Conservation (phyloP, 352 stramenopile genomes). For the Aphanomyces astaci region DNA sequence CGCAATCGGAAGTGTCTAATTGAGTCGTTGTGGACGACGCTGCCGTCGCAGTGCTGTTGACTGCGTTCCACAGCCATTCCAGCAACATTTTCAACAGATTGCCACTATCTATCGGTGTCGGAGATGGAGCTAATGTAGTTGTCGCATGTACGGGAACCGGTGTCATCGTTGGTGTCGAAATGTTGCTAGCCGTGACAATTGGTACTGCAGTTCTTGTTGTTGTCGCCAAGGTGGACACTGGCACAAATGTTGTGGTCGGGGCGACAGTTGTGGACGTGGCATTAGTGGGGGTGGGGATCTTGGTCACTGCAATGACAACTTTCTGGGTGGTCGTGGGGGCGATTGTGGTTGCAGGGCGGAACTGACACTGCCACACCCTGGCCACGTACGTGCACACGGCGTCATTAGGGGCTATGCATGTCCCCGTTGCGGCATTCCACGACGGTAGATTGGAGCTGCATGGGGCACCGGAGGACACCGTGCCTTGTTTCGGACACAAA, state of each 20-base stretch:
- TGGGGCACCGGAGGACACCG: background rate
- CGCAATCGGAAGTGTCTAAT: background rate
- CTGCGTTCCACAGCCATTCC: background rate
- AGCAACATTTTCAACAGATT: background rate
- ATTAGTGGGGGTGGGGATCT: background rate
- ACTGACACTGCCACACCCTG: background rate
- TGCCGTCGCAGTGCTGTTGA: background rate
- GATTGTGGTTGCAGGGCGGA: background rate
- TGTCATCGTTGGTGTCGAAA: background rate
- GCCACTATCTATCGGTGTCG: background rate
- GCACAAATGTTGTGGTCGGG: background rate
- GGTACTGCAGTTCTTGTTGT: background rate
- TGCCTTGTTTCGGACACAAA: background rate
- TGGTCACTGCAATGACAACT: background rate
- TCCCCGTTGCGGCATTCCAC: background rate
- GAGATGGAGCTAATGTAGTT: background rate
- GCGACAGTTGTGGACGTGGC: background rate
- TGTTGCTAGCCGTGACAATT: background rate
- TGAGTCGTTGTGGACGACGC: background rate
- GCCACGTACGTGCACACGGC: background rate
- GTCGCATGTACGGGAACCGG: background rate
- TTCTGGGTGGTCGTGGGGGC: background rate
- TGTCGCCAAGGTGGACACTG: background rate
- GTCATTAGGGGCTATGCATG: background rate
- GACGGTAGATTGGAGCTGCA: background rate